phyloP scores from a whole-genome alignment of 208 protist species.

The Jaenimonas drosophilae region DNA sequence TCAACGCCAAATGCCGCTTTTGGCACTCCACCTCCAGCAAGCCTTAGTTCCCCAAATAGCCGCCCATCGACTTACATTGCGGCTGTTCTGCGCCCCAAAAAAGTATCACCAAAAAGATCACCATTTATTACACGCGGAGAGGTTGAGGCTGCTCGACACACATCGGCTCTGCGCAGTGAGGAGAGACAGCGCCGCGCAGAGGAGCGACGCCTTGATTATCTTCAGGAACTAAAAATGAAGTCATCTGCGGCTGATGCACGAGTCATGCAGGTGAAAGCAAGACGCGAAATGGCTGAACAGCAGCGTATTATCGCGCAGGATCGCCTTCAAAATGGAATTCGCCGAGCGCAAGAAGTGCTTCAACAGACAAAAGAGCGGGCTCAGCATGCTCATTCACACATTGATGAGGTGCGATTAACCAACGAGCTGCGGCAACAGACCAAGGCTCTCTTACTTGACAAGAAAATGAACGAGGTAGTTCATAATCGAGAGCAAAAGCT shows the following conservation, averaged over 20 bases:
- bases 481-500: constrained; percentile 68
- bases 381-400: constrained; percentile 37
- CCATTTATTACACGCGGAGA: constrained; percentile 22
- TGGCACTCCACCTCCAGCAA: not conserved
- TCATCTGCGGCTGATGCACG: constrained; percentile 41
- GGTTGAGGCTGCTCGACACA: constrained; percentile 54
- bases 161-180: constrained; percentile 61
- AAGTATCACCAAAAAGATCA: constrained; percentile 34
- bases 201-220: constrained; percentile 53
- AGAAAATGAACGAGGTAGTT: constrained; percentile 70
- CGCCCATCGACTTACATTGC: constrained; percentile 8
- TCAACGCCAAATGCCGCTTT: not conserved
- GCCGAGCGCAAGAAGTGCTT: constrained; percentile 55
- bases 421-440: constrained; percentile 65
- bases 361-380: constrained; percentile 57
- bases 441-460: constrained; percentile 50
- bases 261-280: constrained; percentile 35
- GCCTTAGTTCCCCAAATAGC: not conserved
- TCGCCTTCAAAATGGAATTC: constrained; percentile 46
- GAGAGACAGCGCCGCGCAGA: constrained; percentile 79
- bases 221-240: constrained; percentile 62
- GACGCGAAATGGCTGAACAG: constrained; percentile 55
- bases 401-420: constrained; percentile 71
- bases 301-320: constrained; percentile 44
- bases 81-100: constrained; percentile 23